A percentile compares a stretch with the other conserved stretches of the same genome.
These are phyloP conservation scores for Ophiosphaerella herpotricha DNA, from an alignment of 2,329 filamentous ascomycete genomes.

Conservation along the genomic window DNA sequence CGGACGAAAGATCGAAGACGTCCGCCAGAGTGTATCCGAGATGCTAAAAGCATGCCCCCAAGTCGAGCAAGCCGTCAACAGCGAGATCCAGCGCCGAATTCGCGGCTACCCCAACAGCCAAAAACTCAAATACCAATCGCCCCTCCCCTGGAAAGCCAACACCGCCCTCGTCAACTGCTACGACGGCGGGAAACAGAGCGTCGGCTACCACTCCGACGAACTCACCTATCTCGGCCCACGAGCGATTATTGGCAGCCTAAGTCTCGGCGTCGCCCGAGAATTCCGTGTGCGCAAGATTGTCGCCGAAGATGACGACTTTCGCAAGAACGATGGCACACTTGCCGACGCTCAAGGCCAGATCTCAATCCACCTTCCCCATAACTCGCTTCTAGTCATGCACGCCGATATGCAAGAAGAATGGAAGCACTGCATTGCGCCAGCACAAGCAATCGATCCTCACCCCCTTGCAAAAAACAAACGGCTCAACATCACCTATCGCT, in stretches of 20 bases:
- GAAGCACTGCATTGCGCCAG: constrained; percentile 85
- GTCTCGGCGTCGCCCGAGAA: constrained; percentile 87
- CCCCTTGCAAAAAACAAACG: constrained; percentile 77
- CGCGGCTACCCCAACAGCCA: constrained; percentile 67
- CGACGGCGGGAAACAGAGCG: constrained; percentile 75
- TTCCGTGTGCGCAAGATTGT: constrained; percentile 83
- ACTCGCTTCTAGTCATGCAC: constrained; percentile 93
- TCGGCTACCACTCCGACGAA: constrained; percentile 92
- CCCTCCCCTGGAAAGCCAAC: constrained; percentile 78
- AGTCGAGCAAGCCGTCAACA: constrained; percentile 78
- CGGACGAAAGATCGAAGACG: constrained; percentile 73
- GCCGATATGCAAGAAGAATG: constrained; percentile 97
- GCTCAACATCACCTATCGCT: constrained; percentile 93
- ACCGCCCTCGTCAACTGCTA: constrained; percentile 97
- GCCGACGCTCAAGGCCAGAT: constrained; percentile 81
- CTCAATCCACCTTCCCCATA: constrained; percentile 90
- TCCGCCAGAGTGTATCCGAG: constrained; percentile 75
- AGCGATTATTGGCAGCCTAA: constrained; percentile 86
- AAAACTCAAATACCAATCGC: constrained; percentile 79
- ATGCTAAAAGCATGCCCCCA: constrained; percentile 70
- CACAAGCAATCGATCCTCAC: constrained; percentile 79
- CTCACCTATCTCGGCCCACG: constrained; percentile 90
- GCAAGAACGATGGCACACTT: constrained; percentile 42
- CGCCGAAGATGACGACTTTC: constrained; percentile 57
- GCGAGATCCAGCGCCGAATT: constrained; percentile 74